These are phyloP conservation scores for Penicillium sp. DNA, from an alignment of 2,329 filamentous ascomycete genomes.

Conservation along the genomic window DNA sequence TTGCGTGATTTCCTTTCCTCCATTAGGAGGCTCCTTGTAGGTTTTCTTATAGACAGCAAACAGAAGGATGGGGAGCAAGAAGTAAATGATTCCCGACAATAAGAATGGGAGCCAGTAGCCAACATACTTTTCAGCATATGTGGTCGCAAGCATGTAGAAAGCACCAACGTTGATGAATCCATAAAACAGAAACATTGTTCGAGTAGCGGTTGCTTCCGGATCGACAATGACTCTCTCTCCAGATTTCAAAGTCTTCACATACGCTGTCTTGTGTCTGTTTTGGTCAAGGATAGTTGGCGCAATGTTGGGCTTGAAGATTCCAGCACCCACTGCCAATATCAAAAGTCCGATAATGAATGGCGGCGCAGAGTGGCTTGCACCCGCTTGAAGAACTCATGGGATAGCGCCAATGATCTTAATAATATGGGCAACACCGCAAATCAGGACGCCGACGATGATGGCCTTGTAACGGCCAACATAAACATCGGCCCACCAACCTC, in stretches of 20 bases:
- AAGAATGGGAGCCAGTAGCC: constrained; percentile 39
- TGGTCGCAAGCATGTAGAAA: constrained; percentile 38
- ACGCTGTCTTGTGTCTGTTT: constrained; percentile 37
- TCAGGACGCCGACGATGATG: constrained; percentile 41
- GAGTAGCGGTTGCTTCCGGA: constrained; percentile 45
- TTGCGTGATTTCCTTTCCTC: constrained; percentile 32
- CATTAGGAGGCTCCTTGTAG: constrained; percentile 31
- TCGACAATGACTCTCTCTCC: constrained; percentile 51
- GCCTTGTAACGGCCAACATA: constrained; percentile 31
- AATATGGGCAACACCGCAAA: constrained; percentile 40
- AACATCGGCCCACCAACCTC: constrained; percentile 30
- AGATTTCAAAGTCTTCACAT: constrained; percentile 43
- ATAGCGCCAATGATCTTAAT: constrained; percentile 37
- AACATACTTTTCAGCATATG: constrained; percentile 38
- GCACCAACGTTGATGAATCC: constrained; percentile 34
- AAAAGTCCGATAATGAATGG: constrained; percentile 43
- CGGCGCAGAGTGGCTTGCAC: constrained; percentile 31
- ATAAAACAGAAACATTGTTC: constrained; percentile 40
- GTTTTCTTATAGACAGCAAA: constrained; percentile 35
- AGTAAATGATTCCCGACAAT: constrained; percentile 33
- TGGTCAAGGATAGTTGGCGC: constrained; percentile 49
- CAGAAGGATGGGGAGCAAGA: constrained; percentile 37
- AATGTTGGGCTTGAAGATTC: constrained; percentile 44
- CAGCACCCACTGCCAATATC: constrained; percentile 41
- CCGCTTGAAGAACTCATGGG: constrained; percentile 44